Evolutionary conservation across 2,329 filamentous ascomycete species (phyloP).

Genomic region (Plectosphaerella plurivora): DNA sequence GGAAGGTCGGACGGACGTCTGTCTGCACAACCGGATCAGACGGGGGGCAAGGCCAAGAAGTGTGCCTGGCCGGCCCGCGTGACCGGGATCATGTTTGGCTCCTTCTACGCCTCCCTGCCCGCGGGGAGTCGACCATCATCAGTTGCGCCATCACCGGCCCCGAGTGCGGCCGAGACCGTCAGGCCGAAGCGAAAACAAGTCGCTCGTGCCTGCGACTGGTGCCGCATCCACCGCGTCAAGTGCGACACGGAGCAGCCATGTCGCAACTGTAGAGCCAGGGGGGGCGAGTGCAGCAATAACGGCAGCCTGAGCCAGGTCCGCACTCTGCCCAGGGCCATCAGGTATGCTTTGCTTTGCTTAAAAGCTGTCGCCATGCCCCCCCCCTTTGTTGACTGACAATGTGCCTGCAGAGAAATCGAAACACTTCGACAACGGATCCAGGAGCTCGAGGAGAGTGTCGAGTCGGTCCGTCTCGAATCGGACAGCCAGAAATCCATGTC

Average conservation of each 20-base stretch:
- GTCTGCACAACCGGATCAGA: too few relatives aligned
- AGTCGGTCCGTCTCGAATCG: background rate
- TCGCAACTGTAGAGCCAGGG: slow-evolving; percentile 29
- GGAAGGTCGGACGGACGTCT: too few relatives aligned
- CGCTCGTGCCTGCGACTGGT: slow-evolving; percentile 31
- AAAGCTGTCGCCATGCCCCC: too few relatives aligned
- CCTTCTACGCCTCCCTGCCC: slow-evolving; percentile 2
- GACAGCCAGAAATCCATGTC: background rate
- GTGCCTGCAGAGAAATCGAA: slow-evolving; percentile 24
- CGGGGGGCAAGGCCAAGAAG: too few relatives aligned
- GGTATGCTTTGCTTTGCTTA: background rate
- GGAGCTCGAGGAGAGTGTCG: slow-evolving; percentile 21
- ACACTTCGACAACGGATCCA: slow-evolving; percentile 22
- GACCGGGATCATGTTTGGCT: background rate
- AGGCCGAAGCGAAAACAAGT: slow-evolving; percentile 12
- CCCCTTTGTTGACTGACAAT: background rate
- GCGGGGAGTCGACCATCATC: background rate
- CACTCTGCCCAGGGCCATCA: slow-evolving; percentile 21
- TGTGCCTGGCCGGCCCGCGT: too few relatives aligned
- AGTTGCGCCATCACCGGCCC: background rate
- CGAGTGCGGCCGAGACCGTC: background rate
- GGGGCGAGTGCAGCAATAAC: slow-evolving; percentile 27
- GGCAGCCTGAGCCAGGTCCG: slow-evolving; percentile 23
- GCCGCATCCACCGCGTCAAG: slow-evolving; percentile 34
- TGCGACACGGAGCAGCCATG: slow-evolving; percentile 34